These are phyloP conservation scores for Gnetum montanum DNA, from an alignment of 75 land plant genomes.

Conservation along the genomic window DNA sequence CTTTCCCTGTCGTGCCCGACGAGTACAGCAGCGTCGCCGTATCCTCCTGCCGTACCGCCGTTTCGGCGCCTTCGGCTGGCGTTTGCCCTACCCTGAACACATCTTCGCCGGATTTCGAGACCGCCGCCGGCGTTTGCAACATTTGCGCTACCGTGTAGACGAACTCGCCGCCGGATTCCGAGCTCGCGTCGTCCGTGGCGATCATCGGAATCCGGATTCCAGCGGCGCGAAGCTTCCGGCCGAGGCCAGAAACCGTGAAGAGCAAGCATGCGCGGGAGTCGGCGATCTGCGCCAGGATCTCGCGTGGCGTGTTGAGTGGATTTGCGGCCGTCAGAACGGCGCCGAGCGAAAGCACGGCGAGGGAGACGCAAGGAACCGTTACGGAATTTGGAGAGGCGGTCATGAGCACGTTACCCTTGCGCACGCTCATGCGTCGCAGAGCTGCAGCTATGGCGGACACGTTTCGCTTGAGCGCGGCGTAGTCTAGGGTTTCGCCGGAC, in stretches of 20 bases:
- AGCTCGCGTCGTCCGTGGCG: too few relatives aligned
- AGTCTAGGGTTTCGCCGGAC: constrained; percentile 26
- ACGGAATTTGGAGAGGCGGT: constrained; percentile 40
- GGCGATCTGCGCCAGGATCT: constrained; percentile 66
- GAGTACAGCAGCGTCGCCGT: constrained; percentile 58
- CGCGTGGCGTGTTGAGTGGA: constrained; percentile 73
- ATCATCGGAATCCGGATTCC: too few relatives aligned
- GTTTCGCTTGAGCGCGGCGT: constrained; percentile 26
- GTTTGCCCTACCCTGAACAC: neutral
- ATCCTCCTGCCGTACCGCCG: constrained; percentile 22
- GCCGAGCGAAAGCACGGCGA: constrained; percentile 56
- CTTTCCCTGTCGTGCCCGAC: constrained; percentile 67
- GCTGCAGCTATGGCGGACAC: constrained; percentile 27
- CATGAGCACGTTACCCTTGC: constrained; percentile 40
- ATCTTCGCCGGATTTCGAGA: neutral
- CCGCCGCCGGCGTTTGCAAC: neutral
- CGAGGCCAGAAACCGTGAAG: constrained; percentile 33
- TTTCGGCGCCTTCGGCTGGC: neutral
- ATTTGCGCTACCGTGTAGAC: too few relatives aligned
- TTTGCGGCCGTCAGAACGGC: constrained; percentile 78
- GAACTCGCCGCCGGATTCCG: constrained; percentile 4
- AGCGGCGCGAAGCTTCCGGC: constrained; percentile 35
- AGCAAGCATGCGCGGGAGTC: constrained; percentile 56
- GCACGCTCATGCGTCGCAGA: constrained; percentile 11
- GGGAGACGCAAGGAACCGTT: constrained; percentile 40